phyloP scores from a whole-genome alignment of 805 yeast genomes.

The Teunomyces stri region DNA sequence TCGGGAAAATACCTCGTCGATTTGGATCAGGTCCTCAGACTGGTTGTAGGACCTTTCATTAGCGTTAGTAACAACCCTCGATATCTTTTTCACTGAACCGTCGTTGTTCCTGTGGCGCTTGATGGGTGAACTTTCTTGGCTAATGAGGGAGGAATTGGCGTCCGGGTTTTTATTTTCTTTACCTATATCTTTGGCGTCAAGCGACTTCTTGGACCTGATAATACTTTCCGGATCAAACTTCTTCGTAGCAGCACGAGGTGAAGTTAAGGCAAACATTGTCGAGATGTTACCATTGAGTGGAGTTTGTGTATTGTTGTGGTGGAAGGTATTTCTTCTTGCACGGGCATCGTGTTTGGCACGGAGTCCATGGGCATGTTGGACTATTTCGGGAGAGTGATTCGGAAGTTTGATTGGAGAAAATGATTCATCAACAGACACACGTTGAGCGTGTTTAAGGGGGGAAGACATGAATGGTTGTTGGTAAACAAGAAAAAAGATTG shows the following conservation, averaged over 20 bases:
- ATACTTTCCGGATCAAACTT: constrained; percentile 10
- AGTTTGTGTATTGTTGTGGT: constrained; percentile 8
- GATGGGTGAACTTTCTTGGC: constrained; percentile 16
- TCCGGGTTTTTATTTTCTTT: constrained; percentile 14
- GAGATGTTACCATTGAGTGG: constrained; percentile 6
- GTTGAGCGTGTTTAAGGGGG: constrained; percentile 6
- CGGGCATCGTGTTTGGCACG: constrained; percentile 31
- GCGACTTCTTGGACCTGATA: constrained; percentile 13
- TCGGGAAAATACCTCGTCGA: constrained; percentile 22
- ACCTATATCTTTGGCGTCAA: constrained; percentile 14
- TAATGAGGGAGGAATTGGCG: constrained; percentile 14
- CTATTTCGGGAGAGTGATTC: constrained; percentile 7
- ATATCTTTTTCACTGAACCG: constrained; percentile 15
- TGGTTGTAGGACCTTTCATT: constrained; percentile 8
- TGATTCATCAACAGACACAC: constrained; percentile 10
- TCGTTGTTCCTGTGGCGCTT: constrained; percentile 9
- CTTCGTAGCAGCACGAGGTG: constrained; percentile 10
- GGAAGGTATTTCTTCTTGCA: constrained; percentile 22
- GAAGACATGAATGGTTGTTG: constrained; percentile 5
- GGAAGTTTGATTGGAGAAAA: constrained; percentile 16
- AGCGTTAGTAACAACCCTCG: constrained; percentile 20
- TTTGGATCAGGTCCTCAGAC: constrained; percentile 12
- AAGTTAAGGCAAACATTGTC: constrained; percentile 10
- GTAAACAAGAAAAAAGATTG: constrained; percentile 1
- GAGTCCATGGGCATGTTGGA: constrained; percentile 44